These are phyloP conservation scores for Plasmodium vivax DNA, from an alignment of 169 alveolate genomes.

Conservation along the genomic window DNA sequence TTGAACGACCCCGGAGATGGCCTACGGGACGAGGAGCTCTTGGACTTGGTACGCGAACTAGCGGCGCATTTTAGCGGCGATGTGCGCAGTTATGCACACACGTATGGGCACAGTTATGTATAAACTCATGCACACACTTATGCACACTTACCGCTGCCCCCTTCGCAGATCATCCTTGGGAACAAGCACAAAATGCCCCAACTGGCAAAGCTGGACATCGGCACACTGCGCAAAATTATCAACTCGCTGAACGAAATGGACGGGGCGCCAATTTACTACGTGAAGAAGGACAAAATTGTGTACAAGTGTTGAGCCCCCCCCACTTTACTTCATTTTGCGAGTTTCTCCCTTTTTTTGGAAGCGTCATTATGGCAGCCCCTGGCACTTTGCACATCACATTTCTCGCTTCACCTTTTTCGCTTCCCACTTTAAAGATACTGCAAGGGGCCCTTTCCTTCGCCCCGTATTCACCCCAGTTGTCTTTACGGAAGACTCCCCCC, in stretches of 20 bases:
- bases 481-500: not conserved
- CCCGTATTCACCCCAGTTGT: not conserved
- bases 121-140: not conserved
- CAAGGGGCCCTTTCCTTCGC: not conserved
- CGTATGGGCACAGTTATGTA: not conserved
- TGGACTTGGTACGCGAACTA: slow-evolving; percentile 70
- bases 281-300: slow-evolving; percentile 55
- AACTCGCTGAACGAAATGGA: slow-evolving; percentile 70
- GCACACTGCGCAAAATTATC: slow-evolving; percentile 31
- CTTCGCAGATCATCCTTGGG: slow-evolving; percentile 47
- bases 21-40: slow-evolving; percentile 77
- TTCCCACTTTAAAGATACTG: not conserved
- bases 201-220: slow-evolving; percentile 32
- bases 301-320: slow-evolving; percentile 22
- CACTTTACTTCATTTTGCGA: not conserved
- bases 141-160: not conserved
- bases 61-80: not conserved
- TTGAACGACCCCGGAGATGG: slow-evolving; percentile 73
- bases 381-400: not conserved
- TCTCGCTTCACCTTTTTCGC: not conserved
- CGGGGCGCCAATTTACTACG: slow-evolving; percentile 71
- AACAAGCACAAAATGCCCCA: slow-evolving; percentile 65
- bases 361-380: not conserved
- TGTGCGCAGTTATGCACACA: not conserved
- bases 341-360: slow-evolving; percentile 10